Evolutionary conservation across 768 basidiomycete genomes (phyloP).

Genomic region (Calocybe gangraenosa): DNA sequence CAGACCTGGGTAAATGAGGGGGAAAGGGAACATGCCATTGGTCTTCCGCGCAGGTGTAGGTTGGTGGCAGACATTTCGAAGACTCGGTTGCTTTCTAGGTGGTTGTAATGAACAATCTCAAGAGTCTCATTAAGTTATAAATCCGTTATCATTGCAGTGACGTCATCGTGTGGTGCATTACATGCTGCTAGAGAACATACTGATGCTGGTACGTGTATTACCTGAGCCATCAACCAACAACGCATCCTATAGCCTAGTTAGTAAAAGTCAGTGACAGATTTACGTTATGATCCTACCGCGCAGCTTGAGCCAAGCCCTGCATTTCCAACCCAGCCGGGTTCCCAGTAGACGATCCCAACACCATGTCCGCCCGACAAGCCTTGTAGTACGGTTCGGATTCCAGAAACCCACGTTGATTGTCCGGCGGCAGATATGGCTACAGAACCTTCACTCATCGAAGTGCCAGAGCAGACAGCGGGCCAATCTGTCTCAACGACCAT

Average conservation of each 20-base stretch:
- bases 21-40: constrained; percentile 11
- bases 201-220: constrained; percentile 35
- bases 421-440: constrained; percentile 47
- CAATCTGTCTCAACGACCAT: constrained; percentile 66
- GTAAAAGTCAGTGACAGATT: not conserved
- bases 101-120: no score
- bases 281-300: constrained; percentile 25
- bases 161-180: constrained; percentile 14
- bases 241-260: constrained; percentile 34
- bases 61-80: no score
- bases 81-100: no score
- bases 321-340: constrained; percentile 61
- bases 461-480: constrained; percentile 46
- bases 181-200: constrained; percentile 35
- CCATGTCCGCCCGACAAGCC: constrained; percentile 46
- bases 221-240: constrained; percentile 46
- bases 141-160: not conserved
- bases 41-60: constrained; percentile 12
- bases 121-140: no score
- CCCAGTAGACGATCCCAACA: constrained; percentile 57
- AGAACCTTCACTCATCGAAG: constrained; percentile 39
- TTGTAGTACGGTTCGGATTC: constrained; percentile 43
- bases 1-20: not conserved
- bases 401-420: constrained; percentile 49
- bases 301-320: constrained; percentile 42